Conservation (phyloP, 2,329 filamentous ascomycete genomes). For the Aspergillus sp. region DNA sequence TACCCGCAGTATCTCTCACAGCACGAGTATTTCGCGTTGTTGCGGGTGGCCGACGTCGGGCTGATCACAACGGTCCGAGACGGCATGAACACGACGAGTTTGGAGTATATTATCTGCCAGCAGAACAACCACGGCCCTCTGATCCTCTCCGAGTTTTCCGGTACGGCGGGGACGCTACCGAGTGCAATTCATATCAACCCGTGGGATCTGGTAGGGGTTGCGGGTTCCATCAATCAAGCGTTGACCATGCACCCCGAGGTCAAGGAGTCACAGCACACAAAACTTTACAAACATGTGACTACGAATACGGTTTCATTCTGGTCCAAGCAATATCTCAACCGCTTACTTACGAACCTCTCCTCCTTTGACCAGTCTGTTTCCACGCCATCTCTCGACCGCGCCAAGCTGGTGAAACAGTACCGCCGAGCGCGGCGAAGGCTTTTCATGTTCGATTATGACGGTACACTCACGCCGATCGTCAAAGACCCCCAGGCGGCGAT, state of each 20-base stretch:
- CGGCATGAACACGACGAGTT: conserved; percentile 94
- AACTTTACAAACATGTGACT: conserved; percentile 74
- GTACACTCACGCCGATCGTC: conserved; percentile 90
- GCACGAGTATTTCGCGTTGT: conserved; percentile 89
- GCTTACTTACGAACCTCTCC: conserved; percentile 69
- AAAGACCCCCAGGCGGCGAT: conserved; percentile 82
- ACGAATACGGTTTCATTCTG: conserved; percentile 78
- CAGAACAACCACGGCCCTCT: conserved; percentile 76
- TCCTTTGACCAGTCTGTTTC: conserved; percentile 64
- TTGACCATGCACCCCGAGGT: conserved; percentile 63
- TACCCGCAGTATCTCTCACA: conserved; percentile 86
- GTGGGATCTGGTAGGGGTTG: conserved; percentile 80
- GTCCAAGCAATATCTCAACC: conserved; percentile 70
- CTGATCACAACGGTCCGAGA: conserved; percentile 93
- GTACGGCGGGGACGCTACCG: conserved; percentile 74
- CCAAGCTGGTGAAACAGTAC: conserved; percentile 64
- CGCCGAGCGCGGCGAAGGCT: conserved; percentile 65
- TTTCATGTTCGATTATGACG: conserved; percentile 99
- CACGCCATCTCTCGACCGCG: conserved; percentile 73
- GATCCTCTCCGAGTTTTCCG: conserved; percentile 93
- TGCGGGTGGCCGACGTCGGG: conserved; percentile 81
- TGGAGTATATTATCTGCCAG: conserved; percentile 92
- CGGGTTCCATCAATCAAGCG: conserved; percentile 70
- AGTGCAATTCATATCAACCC: conserved; percentile 94
- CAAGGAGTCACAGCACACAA: conserved; percentile 59